Percentiles rank a stretch among this genome's conserved stretches.
phyloP scores from a whole-genome alignment of 257 asterid species.

The Solanum peruvianum region DNA sequence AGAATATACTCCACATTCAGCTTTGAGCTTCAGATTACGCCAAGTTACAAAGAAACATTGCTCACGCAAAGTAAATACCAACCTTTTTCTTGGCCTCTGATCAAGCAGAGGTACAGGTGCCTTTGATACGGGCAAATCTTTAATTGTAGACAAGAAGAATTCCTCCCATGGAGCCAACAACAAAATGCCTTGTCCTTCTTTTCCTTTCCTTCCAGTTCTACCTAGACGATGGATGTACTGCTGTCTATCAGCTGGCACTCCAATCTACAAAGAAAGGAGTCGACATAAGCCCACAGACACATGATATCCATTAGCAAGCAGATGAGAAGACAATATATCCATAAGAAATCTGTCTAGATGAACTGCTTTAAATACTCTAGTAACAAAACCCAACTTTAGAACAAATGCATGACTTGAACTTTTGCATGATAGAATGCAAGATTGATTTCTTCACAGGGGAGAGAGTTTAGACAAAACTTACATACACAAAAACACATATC shows the following conservation, averaged over 20 bases:
- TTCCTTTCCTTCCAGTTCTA: conserved; percentile 95
- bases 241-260: conserved; percentile 85
- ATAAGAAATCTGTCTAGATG: background rate
- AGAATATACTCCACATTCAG: background rate
- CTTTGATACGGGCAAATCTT: conserved; percentile 75
- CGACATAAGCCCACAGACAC: background rate
- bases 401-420: background rate
- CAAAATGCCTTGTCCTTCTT: conserved; percentile 85
- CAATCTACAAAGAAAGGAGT: conserved; percentile 37
- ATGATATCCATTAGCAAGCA: background rate
- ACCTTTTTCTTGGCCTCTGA: conserved; percentile 76
- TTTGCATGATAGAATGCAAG: background rate
- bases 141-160: conserved; percentile 62
- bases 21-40: background rate
- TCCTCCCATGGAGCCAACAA: conserved; percentile 98
- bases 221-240: conserved; percentile 94
- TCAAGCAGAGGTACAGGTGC: conserved; percentile 64
- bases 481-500: background rate
- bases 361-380: background rate
- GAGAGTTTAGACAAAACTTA: background rate
- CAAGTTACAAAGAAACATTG: background rate
- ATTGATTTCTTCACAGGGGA: background rate
- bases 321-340: background rate
- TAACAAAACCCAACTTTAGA: background rate
- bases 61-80: background rate